These are phyloP conservation scores for Cornus kousa DNA, from an alignment of 148 eudicot species.

Conservation along the genomic window DNA sequence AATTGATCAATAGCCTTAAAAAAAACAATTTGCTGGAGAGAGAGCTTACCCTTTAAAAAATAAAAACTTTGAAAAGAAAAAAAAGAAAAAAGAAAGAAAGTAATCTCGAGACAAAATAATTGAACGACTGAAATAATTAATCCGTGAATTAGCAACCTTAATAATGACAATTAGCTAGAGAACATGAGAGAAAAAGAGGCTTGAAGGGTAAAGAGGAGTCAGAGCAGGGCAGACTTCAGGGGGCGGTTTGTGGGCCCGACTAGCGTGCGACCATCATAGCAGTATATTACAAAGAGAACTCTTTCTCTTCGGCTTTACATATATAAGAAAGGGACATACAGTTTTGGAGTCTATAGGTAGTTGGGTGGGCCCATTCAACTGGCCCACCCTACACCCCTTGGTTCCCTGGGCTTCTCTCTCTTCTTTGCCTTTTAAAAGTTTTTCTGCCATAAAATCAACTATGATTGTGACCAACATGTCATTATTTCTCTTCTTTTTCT, in stretches of 20 bases:
- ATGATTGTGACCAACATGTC: neutral
- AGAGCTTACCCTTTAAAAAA: too few relatives aligned
- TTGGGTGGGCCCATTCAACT: neutral
- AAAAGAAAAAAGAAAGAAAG: too few relatives aligned
- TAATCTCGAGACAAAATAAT: too few relatives aligned
- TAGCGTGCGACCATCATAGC: neutral
- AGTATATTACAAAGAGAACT: neutral
- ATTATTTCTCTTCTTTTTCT: neutral
- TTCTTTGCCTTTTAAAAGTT: neutral
- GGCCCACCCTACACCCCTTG: neutral
- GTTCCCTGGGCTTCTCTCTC: neutral
- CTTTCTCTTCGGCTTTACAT: neutral
- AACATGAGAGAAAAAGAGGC: neutral
- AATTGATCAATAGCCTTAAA: too few relatives aligned
- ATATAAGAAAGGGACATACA: neutral
- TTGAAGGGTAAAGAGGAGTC: neutral
- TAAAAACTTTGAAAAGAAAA: too few relatives aligned
- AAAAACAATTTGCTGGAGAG: too few relatives aligned
- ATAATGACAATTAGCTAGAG: too few relatives aligned
- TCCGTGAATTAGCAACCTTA: too few relatives aligned
- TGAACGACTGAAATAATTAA: too few relatives aligned
- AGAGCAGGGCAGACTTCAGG: too few relatives aligned
- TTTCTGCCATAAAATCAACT: slow-evolving; percentile 10
- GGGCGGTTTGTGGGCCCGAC: slow-evolving; percentile 9
- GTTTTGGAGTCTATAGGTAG: slow-evolving; percentile 3